Conservation (phyloP, 139 green algal genomes). For the Haematococcus sp. region DNA sequence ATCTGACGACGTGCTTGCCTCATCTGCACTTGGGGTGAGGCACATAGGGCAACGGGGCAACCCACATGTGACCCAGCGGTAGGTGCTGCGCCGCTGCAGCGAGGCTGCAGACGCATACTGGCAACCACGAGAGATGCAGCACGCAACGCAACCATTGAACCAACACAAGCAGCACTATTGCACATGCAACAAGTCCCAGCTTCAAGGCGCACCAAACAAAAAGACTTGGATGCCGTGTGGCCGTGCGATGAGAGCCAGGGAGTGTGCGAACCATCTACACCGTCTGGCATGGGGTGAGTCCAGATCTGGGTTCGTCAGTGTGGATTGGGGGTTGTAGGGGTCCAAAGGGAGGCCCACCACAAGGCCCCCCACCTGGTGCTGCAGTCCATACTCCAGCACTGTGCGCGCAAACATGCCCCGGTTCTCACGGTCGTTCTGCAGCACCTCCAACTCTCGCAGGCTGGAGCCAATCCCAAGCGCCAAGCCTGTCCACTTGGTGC, state of each 20-base stretch:
- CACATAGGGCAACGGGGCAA: too few species aligned
- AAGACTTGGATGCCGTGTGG: slow-evolving; percentile 2
- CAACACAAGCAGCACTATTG: too few species aligned
- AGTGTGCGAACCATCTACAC: slow-evolving; percentile 4
- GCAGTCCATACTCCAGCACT: neutral
- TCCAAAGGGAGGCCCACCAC: slow-evolving; percentile 1
- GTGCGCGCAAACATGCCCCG: slow-evolving; percentile 2
- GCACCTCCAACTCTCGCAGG: neutral
- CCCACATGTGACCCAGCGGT: too few species aligned
- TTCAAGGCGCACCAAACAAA: neutral
- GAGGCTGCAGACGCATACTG: too few species aligned
- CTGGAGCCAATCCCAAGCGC: neutral
- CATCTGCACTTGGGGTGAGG: too few species aligned
- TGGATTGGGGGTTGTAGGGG: slow-evolving; percentile 1
- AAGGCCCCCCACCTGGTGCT: neutral
- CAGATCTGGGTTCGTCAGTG: neutral
- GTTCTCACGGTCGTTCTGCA: slow-evolving; percentile 1
- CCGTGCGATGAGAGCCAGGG: neutral
- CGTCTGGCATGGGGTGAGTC: neutral
- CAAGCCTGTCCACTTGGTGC: slow-evolving; percentile 5
- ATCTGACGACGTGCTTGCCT: neutral
- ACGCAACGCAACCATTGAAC: too few species aligned
- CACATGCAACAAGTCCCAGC: too few species aligned
- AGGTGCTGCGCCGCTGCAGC: too few species aligned
- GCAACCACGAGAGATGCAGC: too few species aligned